Conservation (phyloP, 2,329 filamentous ascomycete species). For the Colletotrichum sp. region DNA sequence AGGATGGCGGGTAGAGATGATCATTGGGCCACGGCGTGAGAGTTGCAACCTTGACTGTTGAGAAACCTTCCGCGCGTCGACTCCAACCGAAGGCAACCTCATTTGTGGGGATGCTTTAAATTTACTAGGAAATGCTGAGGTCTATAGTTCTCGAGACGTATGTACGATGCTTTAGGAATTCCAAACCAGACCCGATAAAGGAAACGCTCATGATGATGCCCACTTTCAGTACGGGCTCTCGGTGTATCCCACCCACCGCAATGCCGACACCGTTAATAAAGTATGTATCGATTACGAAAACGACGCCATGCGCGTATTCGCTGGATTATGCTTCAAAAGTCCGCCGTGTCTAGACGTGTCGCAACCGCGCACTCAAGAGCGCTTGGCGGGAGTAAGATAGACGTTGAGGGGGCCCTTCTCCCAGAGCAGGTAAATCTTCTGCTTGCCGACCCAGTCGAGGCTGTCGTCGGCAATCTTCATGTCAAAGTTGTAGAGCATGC, state of each 20-base stretch:
- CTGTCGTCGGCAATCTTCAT: constrained; percentile 39
- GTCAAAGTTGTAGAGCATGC: constrained; percentile 53
- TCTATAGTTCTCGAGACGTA: neutral
- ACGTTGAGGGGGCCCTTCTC: constrained; percentile 14
- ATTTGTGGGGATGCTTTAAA: neutral
- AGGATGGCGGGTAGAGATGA: neutral
- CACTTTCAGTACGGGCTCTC: neutral
- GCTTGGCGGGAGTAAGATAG: constrained; percentile 7
- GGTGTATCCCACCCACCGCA: neutral
- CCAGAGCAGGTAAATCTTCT: constrained; percentile 18
- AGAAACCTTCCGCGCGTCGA: neutral
- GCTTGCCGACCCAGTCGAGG: constrained; percentile 36
- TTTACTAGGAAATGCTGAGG: neutral
- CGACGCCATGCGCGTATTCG: neutral
- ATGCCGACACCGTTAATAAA: neutral
- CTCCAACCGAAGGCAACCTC: accelerated
- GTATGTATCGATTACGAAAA: neutral
- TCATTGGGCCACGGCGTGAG: neutral
- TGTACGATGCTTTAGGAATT: neutral
- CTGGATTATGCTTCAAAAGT: neutral
- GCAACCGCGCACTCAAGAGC: neutral
- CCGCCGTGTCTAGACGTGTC: neutral
- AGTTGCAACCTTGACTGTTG: neutral
- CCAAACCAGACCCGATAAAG: neutral
- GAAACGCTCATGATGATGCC: neutral